These are phyloP conservation scores for Penicillium maclennaniae DNA, from an alignment of 495 filamentous ascomycete species.

Conservation along the genomic window DNA sequence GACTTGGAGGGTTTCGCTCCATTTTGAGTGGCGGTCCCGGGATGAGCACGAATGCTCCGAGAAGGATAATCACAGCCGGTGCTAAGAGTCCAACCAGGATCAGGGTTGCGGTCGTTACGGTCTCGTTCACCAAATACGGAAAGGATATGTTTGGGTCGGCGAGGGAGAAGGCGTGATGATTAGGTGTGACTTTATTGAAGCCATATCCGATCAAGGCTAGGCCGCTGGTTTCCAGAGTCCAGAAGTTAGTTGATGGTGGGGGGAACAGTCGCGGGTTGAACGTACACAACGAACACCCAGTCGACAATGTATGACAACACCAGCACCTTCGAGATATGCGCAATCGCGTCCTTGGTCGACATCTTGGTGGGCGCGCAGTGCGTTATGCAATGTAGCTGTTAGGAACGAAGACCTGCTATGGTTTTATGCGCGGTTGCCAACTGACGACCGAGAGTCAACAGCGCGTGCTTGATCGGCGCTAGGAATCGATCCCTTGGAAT, in stretches of 20 bases:
- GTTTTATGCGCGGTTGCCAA: neutral
- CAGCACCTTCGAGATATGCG: slow-evolving; percentile 33
- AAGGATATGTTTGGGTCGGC: slow-evolving; percentile 55
- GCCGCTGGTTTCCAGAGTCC: slow-evolving; percentile 22
- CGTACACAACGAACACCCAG: slow-evolving; percentile 52
- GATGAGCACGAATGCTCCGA: slow-evolving; percentile 46
- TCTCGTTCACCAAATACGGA: slow-evolving; percentile 51
- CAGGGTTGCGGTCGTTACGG: slow-evolving; percentile 50
- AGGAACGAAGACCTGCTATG: neutral
- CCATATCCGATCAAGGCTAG: slow-evolving; percentile 45
- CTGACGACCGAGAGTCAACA: neutral
- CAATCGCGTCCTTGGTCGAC: slow-evolving; percentile 4
- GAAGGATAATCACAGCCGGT: slow-evolving; percentile 50
- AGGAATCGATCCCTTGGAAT: neutral
- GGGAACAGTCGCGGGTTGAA: neutral
- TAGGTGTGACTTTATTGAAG: slow-evolving; percentile 39
- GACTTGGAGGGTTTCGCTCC: slow-evolving; percentile 21
- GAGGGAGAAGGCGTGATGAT: slow-evolving; percentile 45
- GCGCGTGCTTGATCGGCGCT: slow-evolving; percentile 1
- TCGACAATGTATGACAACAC: slow-evolving; percentile 50
- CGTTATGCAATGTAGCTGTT: neutral
- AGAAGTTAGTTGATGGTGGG: neutral
- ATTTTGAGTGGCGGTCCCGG: slow-evolving; percentile 33
- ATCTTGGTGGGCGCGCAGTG: neutral
- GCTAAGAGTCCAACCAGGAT: slow-evolving; percentile 47